Percentiles rank a stretch among this genome's conserved stretches.
These are phyloP conservation scores for Metschnikowia lachancei DNA, from an alignment of 805 yeast species.

Conservation along the genomic window DNA sequence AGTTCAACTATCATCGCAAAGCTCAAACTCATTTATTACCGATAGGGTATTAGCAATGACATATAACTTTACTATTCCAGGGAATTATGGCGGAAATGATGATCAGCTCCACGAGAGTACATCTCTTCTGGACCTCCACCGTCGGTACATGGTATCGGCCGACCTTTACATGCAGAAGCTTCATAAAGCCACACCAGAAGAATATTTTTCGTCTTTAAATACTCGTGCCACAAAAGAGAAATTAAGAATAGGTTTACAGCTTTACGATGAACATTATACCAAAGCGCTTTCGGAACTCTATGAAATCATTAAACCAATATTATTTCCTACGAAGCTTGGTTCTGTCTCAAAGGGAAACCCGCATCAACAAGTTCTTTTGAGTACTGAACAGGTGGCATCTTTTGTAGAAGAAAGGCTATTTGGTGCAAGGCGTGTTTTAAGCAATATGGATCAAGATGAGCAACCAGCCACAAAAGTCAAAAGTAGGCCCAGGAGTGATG, in stretches of 20 bases:
- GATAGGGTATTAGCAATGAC: conserved; percentile 9
- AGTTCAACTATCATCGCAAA: conserved; percentile 16
- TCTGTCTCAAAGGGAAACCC: not conserved
- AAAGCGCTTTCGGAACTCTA: conserved; percentile 4
- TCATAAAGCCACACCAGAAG: conserved; percentile 7
- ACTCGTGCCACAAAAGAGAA: conserved; percentile 3
- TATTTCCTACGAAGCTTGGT: conserved; percentile 10
- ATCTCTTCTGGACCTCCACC: conserved; percentile 15
- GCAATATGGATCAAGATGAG: not conserved
- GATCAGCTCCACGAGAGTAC: conserved; percentile 1
- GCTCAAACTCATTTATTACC: conserved; percentile 15
- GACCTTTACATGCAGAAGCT: conserved; percentile 15
- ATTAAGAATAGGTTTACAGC: conserved; percentile 2
- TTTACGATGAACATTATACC: conserved; percentile 6
- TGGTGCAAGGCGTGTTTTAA: not conserved
- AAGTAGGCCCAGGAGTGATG: not conserved
- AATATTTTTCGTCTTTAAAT: not conserved
- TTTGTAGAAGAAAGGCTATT: conserved; percentile 9
- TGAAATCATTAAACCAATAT: conserved; percentile 11
- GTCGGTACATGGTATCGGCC: conserved; percentile 17
- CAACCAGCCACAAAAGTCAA: not conserved
- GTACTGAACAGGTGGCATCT: conserved; percentile 10
- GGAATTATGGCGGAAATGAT: conserved; percentile 4
- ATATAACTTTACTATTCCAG: conserved; percentile 15
- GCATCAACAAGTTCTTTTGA: conserved; percentile 2